A percentile compares a stretch with the other conserved stretches of the same genome.
Evolutionary conservation across 805 yeast genomes (phyloP).

Genomic region (Yamadazyma tumulicola): DNA sequence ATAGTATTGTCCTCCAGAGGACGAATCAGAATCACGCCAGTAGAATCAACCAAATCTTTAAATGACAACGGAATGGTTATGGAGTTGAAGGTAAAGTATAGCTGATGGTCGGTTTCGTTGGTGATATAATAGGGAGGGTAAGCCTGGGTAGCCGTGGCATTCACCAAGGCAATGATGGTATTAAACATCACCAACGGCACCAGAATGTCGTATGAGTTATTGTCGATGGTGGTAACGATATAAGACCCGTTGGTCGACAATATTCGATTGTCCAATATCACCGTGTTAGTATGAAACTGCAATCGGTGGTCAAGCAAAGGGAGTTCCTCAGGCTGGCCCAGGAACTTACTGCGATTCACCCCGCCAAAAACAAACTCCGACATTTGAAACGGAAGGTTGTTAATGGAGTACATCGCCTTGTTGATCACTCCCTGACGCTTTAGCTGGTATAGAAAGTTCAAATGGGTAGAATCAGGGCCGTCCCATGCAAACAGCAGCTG

Average conservation of each 20-base stretch:
- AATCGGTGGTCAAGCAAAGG: conserved; percentile 11
- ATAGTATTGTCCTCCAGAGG: conserved; percentile 2
- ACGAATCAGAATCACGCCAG: conserved; percentile 3
- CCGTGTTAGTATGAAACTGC: conserved; percentile 4
- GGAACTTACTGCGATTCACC: conserved; percentile 25
- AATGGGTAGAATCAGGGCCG: conserved; percentile 22
- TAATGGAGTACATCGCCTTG: conserved; percentile 31
- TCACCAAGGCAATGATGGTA: background rate
- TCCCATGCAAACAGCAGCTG: conserved; percentile 60
- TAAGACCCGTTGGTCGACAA: background rate
- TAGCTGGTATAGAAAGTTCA: conserved; percentile 36
- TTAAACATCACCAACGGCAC: conserved; percentile 2
- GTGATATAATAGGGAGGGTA: conserved; percentile 5
- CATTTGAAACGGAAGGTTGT: conserved; percentile 22
- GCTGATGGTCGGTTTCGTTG: background rate
- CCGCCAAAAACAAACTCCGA: conserved; percentile 31
- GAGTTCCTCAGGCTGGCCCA: conserved; percentile 21
- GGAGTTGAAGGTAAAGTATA: conserved; percentile 3
- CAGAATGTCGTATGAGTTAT: conserved; percentile 3
- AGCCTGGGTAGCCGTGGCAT: conserved; percentile 2
- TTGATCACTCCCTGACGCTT: conserved; percentile 29
- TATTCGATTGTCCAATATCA: conserved; percentile 1
- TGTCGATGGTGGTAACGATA: conserved; percentile 5
- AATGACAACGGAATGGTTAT: conserved; percentile 2
- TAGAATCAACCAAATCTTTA: conserved; percentile 3